These are phyloP conservation scores for Corchorus capsularis DNA, from an alignment of 345 rosid species.

Conservation along the genomic window DNA sequence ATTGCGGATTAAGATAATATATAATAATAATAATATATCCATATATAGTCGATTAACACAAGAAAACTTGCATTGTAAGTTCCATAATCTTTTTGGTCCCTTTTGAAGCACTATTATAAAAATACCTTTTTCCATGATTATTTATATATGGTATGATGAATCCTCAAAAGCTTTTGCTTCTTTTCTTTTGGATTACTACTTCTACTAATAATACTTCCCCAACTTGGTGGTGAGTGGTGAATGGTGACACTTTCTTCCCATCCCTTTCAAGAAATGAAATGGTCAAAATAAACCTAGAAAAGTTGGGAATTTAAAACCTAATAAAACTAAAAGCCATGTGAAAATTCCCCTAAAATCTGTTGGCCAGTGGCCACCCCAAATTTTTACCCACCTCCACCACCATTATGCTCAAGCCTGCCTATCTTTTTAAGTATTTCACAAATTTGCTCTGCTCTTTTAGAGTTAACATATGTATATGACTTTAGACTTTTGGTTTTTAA, in stretches of 20 bases:
- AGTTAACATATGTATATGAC: no score
- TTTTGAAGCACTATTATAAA: not conserved
- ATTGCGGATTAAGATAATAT: not conserved
- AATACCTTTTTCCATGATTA: not conserved
- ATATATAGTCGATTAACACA: not conserved
- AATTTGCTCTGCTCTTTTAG: not conserved
- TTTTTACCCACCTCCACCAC: conserved; percentile 1
- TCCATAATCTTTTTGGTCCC: not conserved
- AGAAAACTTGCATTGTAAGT: conserved; percentile 17
- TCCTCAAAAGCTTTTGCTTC: not conserved
- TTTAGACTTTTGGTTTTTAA: not conserved
- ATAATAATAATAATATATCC: not conserved
- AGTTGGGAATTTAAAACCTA: not conserved
- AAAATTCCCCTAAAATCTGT: not conserved
- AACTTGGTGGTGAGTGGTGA: not conserved
- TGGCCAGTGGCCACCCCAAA: not conserved
- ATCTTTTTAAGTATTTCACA: not conserved
- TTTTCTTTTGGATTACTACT: conserved; percentile 17
- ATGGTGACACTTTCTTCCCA: not conserved
- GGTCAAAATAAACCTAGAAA: not conserved
- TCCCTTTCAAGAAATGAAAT: conserved; percentile 4
- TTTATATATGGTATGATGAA: conserved; percentile 1
- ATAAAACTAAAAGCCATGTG: not conserved
- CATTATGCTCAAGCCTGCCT: not conserved
- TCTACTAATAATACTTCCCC: not conserved